Percentiles rank a stretch among this genome's conserved stretches.
Evolutionary conservation across 2,329 filamentous ascomycete genomes (phyloP).

Genomic region (Ceratocystis ficicola): DNA sequence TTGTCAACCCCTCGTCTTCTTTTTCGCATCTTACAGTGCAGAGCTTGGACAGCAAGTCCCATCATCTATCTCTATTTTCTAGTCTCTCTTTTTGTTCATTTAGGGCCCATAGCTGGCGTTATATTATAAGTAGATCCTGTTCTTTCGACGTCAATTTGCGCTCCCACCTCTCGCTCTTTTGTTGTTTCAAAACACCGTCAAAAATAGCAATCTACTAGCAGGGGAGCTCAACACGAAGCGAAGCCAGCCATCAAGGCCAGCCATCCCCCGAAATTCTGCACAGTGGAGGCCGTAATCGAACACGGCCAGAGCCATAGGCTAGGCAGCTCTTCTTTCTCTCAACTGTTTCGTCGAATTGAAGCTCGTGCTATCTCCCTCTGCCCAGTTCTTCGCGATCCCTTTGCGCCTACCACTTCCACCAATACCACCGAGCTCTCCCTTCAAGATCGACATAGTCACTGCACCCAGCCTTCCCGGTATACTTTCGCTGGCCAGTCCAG

Average conservation of each 20-base stretch:
- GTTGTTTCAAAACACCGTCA: conserved; percentile 6
- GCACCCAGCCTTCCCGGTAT: neutral
- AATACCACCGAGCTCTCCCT: neutral
- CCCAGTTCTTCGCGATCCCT: conserved; percentile 6
- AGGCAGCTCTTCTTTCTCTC: conserved; percentile 15
- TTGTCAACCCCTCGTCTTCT: neutral
- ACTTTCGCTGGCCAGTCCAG: neutral
- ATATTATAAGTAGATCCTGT: no score
- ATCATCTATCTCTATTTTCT: neutral
- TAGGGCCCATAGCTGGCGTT: no score
- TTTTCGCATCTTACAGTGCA: neutral
- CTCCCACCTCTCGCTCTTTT: neutral
- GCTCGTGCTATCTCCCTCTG: conserved; percentile 18
- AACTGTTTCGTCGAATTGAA: conserved; percentile 19
- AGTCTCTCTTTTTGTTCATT: neutral
- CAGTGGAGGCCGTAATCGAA: conserved; percentile 20
- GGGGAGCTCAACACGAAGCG: conserved; percentile 10
- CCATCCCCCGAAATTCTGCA: conserved; percentile 10
- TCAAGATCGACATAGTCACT: conserved; percentile 2
- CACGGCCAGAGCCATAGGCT: conserved; percentile 11
- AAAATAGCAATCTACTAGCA: conserved; percentile 5
- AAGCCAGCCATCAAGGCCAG: neutral
- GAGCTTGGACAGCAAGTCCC: neutral
- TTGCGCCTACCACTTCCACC: neutral
- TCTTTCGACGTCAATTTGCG: neutral